Percentiles rank a stretch among this genome's conserved stretches.
Evolutionary conservation across 331 rosid genomes (phyloP).

Genomic region (Phaseolus coccineus): DNA sequence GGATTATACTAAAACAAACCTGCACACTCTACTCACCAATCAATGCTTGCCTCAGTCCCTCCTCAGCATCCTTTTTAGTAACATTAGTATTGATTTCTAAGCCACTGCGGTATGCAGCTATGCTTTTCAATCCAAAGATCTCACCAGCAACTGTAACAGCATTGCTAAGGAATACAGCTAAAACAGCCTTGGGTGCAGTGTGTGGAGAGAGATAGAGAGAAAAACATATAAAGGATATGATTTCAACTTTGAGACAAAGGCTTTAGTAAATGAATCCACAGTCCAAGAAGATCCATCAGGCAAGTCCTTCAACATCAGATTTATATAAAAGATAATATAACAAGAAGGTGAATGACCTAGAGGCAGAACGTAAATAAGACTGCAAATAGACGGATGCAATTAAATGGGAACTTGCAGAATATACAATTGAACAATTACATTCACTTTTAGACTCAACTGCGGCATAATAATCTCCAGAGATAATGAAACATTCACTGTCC

Average conservation of each 20-base stretch:
- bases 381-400: not conserved
- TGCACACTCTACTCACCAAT: constrained; percentile 55
- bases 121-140: constrained; percentile 79
- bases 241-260: constrained; percentile 70
- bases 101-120: constrained; percentile 90
- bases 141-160: constrained; percentile 63
- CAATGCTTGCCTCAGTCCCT: constrained; percentile 68
- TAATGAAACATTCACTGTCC: not conserved
- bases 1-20: constrained; percentile 30
- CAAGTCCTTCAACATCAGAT: constrained; percentile 59
- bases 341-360: constrained; percentile 2
- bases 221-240: constrained; percentile 75
- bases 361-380: not conserved
- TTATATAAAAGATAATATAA: not conserved
- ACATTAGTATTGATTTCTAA: constrained; percentile 79
- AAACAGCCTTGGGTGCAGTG: not conserved
- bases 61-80: constrained; percentile 67
- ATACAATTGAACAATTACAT: not conserved
- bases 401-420: constrained; percentile 19
- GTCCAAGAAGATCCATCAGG: constrained; percentile 77
- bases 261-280: constrained; percentile 65
- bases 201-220: not conserved
- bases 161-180: constrained; percentile 60
- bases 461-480: not conserved
- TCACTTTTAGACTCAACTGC: not conserved